phyloP scores from a whole-genome alignment of 345 rosid species.

The Raphanus sativus region DNA sequence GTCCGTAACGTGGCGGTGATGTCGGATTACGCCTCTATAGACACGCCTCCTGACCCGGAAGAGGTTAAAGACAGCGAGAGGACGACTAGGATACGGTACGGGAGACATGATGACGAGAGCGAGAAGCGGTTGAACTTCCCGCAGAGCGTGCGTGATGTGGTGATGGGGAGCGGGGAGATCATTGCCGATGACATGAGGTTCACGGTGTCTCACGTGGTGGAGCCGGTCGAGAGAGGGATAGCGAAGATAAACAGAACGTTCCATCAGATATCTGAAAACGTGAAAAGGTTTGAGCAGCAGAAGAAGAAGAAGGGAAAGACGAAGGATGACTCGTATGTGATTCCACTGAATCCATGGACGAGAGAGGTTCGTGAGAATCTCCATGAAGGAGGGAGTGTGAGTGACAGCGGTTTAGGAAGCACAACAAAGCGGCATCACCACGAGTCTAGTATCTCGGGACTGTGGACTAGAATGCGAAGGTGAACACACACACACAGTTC shows the following conservation, averaged over 20 bases:
- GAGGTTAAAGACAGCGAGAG: conserved; percentile 87
- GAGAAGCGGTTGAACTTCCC: conserved; percentile 89
- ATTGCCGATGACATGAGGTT: conserved; percentile 98
- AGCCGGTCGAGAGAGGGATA: conserved; percentile 96
- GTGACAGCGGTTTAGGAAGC: conserved; percentile 77
- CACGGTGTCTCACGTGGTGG: conserved; percentile 95
- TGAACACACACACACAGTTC: conserved; percentile 6
- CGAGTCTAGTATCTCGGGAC: conserved; percentile 44
- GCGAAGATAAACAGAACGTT: conserved; percentile 83
- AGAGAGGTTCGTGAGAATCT: conserved; percentile 63
- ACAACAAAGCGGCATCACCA: conserved; percentile 54
- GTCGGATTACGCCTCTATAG: conserved; percentile 90
- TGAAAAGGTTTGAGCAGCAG: conserved; percentile 70
- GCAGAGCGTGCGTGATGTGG: conserved; percentile 95
- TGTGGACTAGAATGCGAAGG: conserved; percentile 45
- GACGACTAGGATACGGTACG: conserved; percentile 57
- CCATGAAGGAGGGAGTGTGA: conserved; percentile 68
- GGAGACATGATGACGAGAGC: conserved; percentile 56
- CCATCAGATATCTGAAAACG: conserved; percentile 89
- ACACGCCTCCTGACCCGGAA: conserved; percentile 85
- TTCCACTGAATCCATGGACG: conserved; percentile 81
- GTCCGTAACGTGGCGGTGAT: conserved; percentile 94
- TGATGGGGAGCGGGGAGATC: conserved; percentile 93
- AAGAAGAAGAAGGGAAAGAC: conserved; percentile 59
- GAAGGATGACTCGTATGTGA: conserved; percentile 79